These are phyloP conservation scores for Thuja plicata DNA, from an alignment of 83 land plant species.

Conservation along the genomic window DNA sequence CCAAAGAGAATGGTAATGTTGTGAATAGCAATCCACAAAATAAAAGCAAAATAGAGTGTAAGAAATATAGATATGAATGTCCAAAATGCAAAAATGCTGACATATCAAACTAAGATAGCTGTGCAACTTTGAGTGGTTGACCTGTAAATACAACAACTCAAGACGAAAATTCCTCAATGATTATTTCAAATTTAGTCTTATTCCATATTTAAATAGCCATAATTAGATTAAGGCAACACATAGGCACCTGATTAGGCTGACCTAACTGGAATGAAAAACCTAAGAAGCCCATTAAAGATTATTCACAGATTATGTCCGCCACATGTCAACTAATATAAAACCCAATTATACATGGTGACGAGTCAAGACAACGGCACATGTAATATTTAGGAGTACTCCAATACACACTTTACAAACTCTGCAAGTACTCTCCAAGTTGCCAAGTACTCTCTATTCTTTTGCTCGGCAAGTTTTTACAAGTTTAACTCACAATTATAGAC, in stretches of 20 bases:
- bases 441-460: too few species aligned
- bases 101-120: background rate
- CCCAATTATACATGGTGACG: background rate
- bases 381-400: background rate
- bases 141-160: background rate
- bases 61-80: background rate
- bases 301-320: background rate
- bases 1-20: background rate
- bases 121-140: background rate
- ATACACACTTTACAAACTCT: too few species aligned
- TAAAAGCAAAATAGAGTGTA: background rate
- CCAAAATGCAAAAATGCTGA: background rate
- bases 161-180: background rate
- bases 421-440: too few species aligned
- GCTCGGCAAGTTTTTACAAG: too few species aligned
- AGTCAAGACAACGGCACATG: background rate
- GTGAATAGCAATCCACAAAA: background rate
- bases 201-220: background rate
- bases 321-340: background rate
- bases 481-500: too few species aligned
- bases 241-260: background rate
- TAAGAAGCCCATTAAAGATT: background rate
- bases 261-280: background rate
- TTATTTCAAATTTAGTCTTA: background rate
- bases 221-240: background rate